phyloP scores from a whole-genome alignment of 306 rosid species.

The Leucaena leucocephala region DNA sequence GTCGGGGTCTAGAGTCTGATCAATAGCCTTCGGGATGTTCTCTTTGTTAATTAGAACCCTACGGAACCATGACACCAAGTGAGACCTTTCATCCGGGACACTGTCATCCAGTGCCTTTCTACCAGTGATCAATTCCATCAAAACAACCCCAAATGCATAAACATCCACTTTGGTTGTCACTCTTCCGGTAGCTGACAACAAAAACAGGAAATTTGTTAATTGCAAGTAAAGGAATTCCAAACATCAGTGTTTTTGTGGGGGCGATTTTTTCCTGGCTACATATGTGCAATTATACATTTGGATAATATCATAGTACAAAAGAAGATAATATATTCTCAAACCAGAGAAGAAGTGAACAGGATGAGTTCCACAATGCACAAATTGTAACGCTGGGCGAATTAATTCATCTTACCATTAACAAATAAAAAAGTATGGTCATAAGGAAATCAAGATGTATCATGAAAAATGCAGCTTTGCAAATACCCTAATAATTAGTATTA shows the following conservation, averaged over 20 bases:
- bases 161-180: conserved; percentile 94
- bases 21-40: conserved; percentile 85
- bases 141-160: conserved; percentile 84
- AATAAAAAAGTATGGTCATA: neutral
- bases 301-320: conserved; percentile 5
- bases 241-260: neutral
- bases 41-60: conserved; percentile 77
- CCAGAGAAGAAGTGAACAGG: conserved; percentile 1
- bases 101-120: conserved; percentile 79
- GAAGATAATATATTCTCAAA: conserved; percentile 14
- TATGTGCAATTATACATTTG: too few relatives aligned
- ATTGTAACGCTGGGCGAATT: conserved; percentile 7
- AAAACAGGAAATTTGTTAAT: conserved; percentile 27
- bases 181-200: conserved; percentile 77
- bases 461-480: neutral
- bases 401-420: neutral
- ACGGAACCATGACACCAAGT: conserved; percentile 85
- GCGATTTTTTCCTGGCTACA: neutral
- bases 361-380: conserved; percentile 14
- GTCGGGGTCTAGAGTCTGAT: conserved; percentile 67
- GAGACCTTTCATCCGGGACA: conserved; percentile 82
- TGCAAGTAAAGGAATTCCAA: conserved; percentile 30
- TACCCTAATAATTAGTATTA: neutral
- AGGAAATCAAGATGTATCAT: conserved; percentile 20
- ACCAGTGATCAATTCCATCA: conserved; percentile 81